Base-by-base conservation (phyloP, 2,329 filamentous ascomycete genomes). In the Claviceps maximensis region DNA sequence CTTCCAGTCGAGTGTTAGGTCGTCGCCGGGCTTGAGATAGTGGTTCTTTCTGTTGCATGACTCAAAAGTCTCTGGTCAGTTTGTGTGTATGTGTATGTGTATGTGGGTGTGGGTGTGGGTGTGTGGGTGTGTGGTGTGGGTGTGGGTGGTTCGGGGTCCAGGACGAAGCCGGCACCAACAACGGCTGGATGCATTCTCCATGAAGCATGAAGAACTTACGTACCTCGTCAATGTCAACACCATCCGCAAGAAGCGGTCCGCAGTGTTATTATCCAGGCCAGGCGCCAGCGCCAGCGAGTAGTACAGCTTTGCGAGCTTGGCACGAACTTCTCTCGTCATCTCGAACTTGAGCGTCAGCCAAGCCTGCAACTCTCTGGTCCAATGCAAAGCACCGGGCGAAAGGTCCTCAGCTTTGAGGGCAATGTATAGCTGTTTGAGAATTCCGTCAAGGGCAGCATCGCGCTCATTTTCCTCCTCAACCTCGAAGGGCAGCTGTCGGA, bases 281-380 rank as follows among this genome's bases (percentile, higher is more conserved):
- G 91, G 93, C 29, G 93, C 88, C 56, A 98, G 77, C 5, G 89
- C 79, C 55, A 98, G 84, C 71, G 95, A 89, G 70, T 95, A 98
- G 72, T 96, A 98, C 40, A 98, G 77, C 71, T 85, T 87, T 31
- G 93, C 87, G 31, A 98, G 79, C 68, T 82, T 88, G 49, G 89
- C 83, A 54, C 94, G 80, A 59, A 90, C 83, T 65, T 86, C 84
- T 61, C 87, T 82, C 48, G 89, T 88, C 66, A 95, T 89, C 71
- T 98, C 91, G 66, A 98, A 98, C 75, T 98, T 98, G 69, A 98
- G 82, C 52, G 86, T 87, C 59, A 98, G 77, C 93, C 94, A 98
- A 69, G 86, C 88, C 65, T 90, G 83, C 48, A 98, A 83, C 78
- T 98, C 93, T 60, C 91, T 83, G 17, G 93, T 96, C 93, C 93